Base-by-base conservation (phyloP, 2,329 filamentous ascomycete species). In the Fusarium albosuccineum region DNA sequence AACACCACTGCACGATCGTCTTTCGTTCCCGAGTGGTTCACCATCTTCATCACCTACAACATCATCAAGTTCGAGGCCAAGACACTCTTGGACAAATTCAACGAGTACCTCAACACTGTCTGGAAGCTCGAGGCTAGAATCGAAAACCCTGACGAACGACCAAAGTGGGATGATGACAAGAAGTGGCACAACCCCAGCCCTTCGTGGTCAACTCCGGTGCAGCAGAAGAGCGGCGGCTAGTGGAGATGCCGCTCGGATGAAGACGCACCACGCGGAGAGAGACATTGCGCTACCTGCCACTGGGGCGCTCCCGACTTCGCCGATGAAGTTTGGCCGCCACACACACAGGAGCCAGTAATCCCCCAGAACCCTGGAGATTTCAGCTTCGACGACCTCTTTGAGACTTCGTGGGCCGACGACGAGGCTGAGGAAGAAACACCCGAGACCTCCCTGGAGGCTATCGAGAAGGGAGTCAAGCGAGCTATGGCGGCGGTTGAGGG, bases 191-290 rank as follows among this genome's bases (percentile, higher is more conserved):
- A 63, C 3, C 50, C 64, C 1, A 68, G 34, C 37, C 17, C 45
- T 16, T 46, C 26, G 30, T 73, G 70, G 70, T 46, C 60, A 33
- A 62, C 62, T 51, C 64, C 53, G 40, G 57, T 59, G 51, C 66
- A 64, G 51, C 59, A 64, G 48, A 52, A 41, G 62, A 68, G 57
- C 64, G 70, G 70, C 41, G 70, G 70, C 64, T 73, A 73, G 70
- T 73, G 70, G 70, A 73, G 62, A 73, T 73, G 70, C 68, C 68
- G 70, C 52, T 71, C 70, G 9, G 58, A 58, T 36, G 27, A 49
- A 52, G 68, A 64, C 26, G 64, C 64, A 26, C 60, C 66, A 8
- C 39, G 37, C n/a, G 57, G 40, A 17, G 60, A 73, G 44, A 57
- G 70, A 13, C 58, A 54, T 36, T 73, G 70, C 40, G 29, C 51